These are phyloP conservation scores for Biscogniauxia mediterranea DNA, from an alignment of 2,329 filamentous ascomycete species.

Conservation along the genomic window DNA sequence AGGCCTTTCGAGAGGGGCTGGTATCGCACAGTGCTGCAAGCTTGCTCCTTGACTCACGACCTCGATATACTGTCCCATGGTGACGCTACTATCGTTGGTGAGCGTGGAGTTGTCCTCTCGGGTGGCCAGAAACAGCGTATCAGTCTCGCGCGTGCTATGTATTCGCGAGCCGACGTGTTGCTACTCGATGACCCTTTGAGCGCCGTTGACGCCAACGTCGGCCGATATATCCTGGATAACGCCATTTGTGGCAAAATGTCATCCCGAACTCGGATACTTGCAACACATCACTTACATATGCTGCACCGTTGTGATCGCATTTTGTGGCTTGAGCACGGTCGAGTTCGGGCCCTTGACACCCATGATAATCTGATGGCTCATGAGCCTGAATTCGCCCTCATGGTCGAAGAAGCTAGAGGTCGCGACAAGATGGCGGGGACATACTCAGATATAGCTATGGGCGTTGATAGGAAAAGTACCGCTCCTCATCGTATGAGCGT, in stretches of 20 bases:
- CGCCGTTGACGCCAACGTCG: slow-evolving; percentile 65
- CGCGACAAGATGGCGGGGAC: slow-evolving; percentile 3
- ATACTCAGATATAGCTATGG: slow-evolving; percentile 22
- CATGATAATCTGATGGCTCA: slow-evolving; percentile 62
- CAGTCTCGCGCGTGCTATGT: slow-evolving; percentile 78
- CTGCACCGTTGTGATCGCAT: slow-evolving; percentile 66
- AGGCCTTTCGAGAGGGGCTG: slow-evolving; percentile 68
- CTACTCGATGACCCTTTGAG: slow-evolving; percentile 65
- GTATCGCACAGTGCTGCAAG: slow-evolving; percentile 76
- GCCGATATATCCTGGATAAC: slow-evolving; percentile 77
- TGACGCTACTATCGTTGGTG: slow-evolving; percentile 85
- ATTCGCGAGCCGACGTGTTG: slow-evolving; percentile 63
- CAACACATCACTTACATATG: slow-evolving; percentile 72
- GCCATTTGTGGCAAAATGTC: slow-evolving; percentile 77
- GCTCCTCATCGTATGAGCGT: not conserved
- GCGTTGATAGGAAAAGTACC: not conserved
- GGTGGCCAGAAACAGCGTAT: slow-evolving; percentile 90
- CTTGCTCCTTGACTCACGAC: slow-evolving; percentile 78
- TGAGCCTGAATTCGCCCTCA: slow-evolving; percentile 56
- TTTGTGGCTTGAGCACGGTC: slow-evolving; percentile 64
- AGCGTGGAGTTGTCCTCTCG: slow-evolving; percentile 87
- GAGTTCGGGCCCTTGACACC: slow-evolving; percentile 60
- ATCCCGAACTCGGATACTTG: slow-evolving; percentile 80
- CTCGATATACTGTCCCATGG: slow-evolving; percentile 82
- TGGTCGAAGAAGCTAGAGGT: slow-evolving; percentile 37